phyloP scores from a whole-genome alignment of 805 yeast species.

The Lipomyces chichibuensis region DNA sequence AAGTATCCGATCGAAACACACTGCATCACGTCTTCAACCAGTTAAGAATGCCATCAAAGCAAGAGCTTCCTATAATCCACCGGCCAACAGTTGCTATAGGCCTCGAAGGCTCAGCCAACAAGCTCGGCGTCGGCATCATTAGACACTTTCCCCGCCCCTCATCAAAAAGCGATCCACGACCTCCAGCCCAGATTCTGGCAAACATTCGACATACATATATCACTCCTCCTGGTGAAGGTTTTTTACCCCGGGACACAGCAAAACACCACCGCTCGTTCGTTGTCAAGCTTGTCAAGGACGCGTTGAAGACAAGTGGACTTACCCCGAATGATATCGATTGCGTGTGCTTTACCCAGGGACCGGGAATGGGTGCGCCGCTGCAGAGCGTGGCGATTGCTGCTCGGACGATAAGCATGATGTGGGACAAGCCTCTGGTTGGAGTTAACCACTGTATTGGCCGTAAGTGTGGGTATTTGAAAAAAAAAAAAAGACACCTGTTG shows the following conservation, averaged over 20 bases:
- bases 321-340: slow-evolving; percentile 46
- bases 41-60: slow-evolving; percentile 18
- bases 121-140: slow-evolving; percentile 90
- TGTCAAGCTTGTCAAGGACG: slow-evolving; percentile 68
- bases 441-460: slow-evolving; percentile 97
- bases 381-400: slow-evolving; percentile 94
- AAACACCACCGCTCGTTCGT: slow-evolving; percentile 96
- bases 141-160: slow-evolving; percentile 65
- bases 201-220: slow-evolving; percentile 93
- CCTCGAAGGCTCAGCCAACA: slow-evolving; percentile 96
- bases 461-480: slow-evolving; percentile 11
- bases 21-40: too few relatives aligned
- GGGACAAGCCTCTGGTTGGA: slow-evolving; percentile 86
- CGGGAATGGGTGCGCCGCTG: slow-evolving; percentile 99
- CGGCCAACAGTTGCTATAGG: slow-evolving; percentile 68
- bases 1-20: too few relatives aligned
- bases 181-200: slow-evolving; percentile 69
- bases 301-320: slow-evolving; percentile 65
- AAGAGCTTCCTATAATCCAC: not conserved
- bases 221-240: slow-evolving; percentile 98
- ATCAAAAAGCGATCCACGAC: slow-evolving; percentile 46
- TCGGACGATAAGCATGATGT: slow-evolving; percentile 74
- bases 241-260: slow-evolving; percentile 94
- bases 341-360: slow-evolving; percentile 95
- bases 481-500: not conserved